phyloP scores from a whole-genome alignment of 257 asterid species.

The Nicotiana knightiana region DNA sequence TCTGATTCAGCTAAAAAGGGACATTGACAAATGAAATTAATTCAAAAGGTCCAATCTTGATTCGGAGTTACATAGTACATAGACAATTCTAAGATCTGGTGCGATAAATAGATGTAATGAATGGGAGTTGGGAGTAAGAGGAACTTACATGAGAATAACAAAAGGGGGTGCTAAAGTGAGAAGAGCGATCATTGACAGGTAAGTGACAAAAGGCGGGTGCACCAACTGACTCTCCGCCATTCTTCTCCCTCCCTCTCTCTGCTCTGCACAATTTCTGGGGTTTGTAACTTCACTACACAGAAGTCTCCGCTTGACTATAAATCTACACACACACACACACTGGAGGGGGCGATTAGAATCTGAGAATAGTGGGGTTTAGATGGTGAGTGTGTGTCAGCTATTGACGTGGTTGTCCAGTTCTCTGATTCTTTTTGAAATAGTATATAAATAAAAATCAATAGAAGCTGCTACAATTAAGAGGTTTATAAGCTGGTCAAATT shows the following conservation, averaged over 20 bases:
- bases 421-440: not conserved
- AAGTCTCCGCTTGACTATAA: not conserved
- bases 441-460: not conserved
- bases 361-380: not conserved
- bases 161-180: slow-evolving; percentile 86
- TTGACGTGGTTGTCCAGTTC: not conserved
- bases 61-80: not conserved
- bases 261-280: not conserved
- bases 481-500: too few relatives aligned
- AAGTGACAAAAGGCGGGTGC: slow-evolving; percentile 74
- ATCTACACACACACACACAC: not conserved
- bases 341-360: not conserved
- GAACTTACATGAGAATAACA: slow-evolving; percentile 77
- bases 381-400: not conserved
- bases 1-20: not conserved
- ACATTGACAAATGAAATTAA: not conserved
- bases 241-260: not conserved
- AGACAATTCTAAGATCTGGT: not conserved
- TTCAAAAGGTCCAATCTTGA: not conserved
- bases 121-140: not conserved
- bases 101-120: not conserved
- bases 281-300: not conserved
- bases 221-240: slow-evolving; percentile 68
- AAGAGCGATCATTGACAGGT: slow-evolving; percentile 72
- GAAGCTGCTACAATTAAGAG: not conserved